Evolutionary conservation across 78 protist genomes (phyloP).

Genomic region (Dictyostelium intermedium): DNA sequence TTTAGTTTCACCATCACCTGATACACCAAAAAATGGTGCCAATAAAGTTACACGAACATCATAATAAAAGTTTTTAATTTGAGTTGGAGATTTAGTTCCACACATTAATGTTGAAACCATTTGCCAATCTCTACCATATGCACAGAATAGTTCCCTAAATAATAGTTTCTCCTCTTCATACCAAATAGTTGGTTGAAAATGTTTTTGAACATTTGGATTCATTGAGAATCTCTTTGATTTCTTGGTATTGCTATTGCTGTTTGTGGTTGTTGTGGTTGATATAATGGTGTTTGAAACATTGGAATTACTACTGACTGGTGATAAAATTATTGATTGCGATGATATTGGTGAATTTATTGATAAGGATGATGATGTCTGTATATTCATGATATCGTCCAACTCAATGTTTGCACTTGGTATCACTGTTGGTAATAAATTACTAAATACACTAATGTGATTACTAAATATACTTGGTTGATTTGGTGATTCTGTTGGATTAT

Average conservation of each 20-base stretch:
- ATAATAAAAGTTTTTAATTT: conserved; percentile 68
- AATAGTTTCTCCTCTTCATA: conserved; percentile 73
- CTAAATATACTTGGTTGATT: conserved; percentile 34
- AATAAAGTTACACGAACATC: conserved; percentile 56
- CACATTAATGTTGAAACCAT: conserved; percentile 72
- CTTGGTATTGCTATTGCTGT: background rate
- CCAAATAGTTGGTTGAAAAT: conserved; percentile 74
- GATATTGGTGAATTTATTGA: background rate
- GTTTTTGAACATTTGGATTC: conserved; percentile 75
- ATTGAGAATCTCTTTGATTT: conserved; percentile 54
- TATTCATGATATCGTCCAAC: background rate
- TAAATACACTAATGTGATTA: conserved; percentile 17
- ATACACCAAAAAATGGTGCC: conserved; percentile 61
- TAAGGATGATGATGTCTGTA: background rate
- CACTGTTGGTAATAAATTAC: conserved; percentile 12
- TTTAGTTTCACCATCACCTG: conserved; percentile 41
- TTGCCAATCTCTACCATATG: conserved; percentile 73
- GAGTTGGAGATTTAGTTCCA: conserved; percentile 81
- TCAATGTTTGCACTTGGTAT: background rate
- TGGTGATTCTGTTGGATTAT: background rate
- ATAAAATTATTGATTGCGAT: background rate
- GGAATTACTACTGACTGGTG: background rate
- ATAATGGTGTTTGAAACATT: background rate
- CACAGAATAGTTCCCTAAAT: conserved; percentile 65
- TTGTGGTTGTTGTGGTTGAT: background rate